A percentile compares a stretch with the other conserved stretches of the same genome.
These are phyloP conservation scores for Thermoascus crustaceus DNA, from an alignment of 2,329 filamentous ascomycete species.

Conservation along the genomic window DNA sequence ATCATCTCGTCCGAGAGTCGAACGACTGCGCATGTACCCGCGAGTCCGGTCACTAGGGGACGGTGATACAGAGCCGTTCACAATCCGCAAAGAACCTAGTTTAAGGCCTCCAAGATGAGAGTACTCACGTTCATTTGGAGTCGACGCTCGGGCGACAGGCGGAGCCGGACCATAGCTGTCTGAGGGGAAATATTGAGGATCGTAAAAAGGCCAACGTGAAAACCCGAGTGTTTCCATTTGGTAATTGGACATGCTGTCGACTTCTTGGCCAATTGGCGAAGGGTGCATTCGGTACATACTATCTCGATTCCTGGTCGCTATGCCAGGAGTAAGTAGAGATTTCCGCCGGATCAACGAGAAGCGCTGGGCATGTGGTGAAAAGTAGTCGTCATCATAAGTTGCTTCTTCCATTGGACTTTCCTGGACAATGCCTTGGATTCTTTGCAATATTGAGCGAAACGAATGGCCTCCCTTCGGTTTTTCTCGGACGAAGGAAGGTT, in stretches of 20 bases:
- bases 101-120: constrained; percentile 35
- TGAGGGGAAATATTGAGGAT: constrained; percentile 8
- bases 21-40: constrained; percentile 8
- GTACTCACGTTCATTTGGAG: constrained; percentile 24
- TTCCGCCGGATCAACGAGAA: constrained; percentile 30
- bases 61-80: constrained; percentile 32
- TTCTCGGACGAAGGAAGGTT: constrained; percentile 7
- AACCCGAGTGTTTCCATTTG: constrained; percentile 3
- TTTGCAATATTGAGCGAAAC: constrained; percentile 18
- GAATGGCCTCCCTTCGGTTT: constrained; percentile 23
- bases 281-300: constrained; percentile 14
- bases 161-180: constrained; percentile 8
- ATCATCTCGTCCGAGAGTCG: too few relatives aligned
- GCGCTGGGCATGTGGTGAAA: constrained; percentile 24
- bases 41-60: constrained; percentile 27
- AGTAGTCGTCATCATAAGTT: constrained; percentile 25
- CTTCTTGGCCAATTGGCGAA: constrained; percentile 18
- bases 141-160: constrained; percentile 15
- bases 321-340: constrained; percentile 28
- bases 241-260: constrained; percentile 8
- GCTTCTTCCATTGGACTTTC: constrained; percentile 19
- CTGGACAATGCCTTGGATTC: constrained; percentile 17
- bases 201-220: constrained; percentile 14
- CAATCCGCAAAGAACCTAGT: constrained; percentile 31
- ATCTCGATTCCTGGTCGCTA: constrained; percentile 28